Evolutionary conservation across 164 flowering plant genomes (phyloP).

Genomic region (Chimonanthus salicifolius): DNA sequence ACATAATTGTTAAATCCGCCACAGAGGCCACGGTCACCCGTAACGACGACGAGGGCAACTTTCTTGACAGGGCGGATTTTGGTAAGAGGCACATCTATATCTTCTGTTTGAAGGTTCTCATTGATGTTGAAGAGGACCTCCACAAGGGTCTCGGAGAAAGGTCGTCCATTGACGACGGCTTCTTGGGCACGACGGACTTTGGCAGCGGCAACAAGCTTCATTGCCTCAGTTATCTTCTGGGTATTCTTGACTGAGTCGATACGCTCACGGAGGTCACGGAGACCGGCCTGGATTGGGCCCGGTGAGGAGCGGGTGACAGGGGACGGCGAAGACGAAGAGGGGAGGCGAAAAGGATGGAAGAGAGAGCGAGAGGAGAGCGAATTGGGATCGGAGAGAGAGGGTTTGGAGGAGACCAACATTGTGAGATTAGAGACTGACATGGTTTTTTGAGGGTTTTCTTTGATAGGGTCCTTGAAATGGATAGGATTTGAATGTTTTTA

Average conservation of each 20-base stretch:
- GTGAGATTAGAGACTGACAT: slow-evolving; percentile 43
- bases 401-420: slow-evolving; percentile 34
- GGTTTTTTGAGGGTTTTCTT: slow-evolving; percentile 4
- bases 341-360: slow-evolving; percentile 20
- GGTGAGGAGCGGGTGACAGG: slow-evolving; percentile 1
- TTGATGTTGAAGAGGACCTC: slow-evolving; percentile 55
- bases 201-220: slow-evolving; percentile 88
- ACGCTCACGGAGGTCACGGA: slow-evolving; percentile 54
- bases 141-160: slow-evolving; percentile 69
- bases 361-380: slow-evolving; percentile 28
- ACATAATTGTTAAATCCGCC: slow-evolving; percentile 66
- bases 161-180: slow-evolving; percentile 75
- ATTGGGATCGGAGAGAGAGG: slow-evolving; percentile 22
- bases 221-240: slow-evolving; percentile 80
- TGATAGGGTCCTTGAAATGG: neutral
- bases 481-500: neutral
- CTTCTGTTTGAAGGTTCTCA: slow-evolving; percentile 57
- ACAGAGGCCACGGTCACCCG: slow-evolving; percentile 86
- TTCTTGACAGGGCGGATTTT: slow-evolving; percentile 60
- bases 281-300: slow-evolving; percentile 33
- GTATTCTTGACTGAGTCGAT: slow-evolving; percentile 66
- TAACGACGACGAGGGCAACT: slow-evolving; percentile 78
- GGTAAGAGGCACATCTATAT: slow-evolving; percentile 60
- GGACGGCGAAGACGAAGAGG: slow-evolving; percentile 6
- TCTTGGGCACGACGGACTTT: slow-evolving; percentile 84